Conservation (phyloP, 345 rosid genomes). For the Citrus australasica region DNA sequence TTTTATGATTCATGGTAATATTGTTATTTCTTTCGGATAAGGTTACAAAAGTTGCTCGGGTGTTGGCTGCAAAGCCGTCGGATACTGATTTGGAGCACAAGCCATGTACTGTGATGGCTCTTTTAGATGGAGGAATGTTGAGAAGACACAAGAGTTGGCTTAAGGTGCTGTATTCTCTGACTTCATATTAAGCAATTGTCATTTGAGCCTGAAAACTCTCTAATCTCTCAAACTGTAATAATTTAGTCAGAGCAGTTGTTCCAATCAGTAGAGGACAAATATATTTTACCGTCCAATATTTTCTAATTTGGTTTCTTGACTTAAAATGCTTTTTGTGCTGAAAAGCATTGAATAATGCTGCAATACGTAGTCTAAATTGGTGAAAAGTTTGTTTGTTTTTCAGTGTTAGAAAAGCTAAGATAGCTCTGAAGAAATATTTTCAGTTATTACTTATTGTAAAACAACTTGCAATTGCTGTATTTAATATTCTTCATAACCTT, state of each 20-base stretch:
- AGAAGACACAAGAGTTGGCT: constrained; percentile 90
- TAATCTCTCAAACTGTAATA: background rate
- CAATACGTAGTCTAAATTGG: background rate
- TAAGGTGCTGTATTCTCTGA: constrained; percentile 42
- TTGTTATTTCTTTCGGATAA: constrained; percentile 22
- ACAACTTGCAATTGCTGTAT: background rate
- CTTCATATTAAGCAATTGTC: background rate
- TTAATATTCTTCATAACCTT: background rate
- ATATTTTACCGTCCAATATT: background rate
- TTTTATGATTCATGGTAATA: background rate
- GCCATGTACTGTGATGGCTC: constrained; percentile 75
- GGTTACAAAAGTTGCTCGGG: constrained; percentile 80
- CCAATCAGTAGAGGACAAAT: background rate
- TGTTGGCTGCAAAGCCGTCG: constrained; percentile 64
- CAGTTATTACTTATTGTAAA: background rate
- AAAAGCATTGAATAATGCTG: background rate
- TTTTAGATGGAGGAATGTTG: constrained; percentile 82
- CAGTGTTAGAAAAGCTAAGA: background rate
- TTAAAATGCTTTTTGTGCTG: background rate
- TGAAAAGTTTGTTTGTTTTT: background rate
- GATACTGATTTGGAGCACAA: constrained; percentile 42
- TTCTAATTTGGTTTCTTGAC: background rate
- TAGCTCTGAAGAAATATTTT: background rate
- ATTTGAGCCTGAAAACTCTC: background rate
- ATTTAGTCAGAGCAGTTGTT: background rate